Base-by-base conservation (phyloP, 2,329 filamentous ascomycete genomes). In the Pseudogymnoascus sp. region DNA sequence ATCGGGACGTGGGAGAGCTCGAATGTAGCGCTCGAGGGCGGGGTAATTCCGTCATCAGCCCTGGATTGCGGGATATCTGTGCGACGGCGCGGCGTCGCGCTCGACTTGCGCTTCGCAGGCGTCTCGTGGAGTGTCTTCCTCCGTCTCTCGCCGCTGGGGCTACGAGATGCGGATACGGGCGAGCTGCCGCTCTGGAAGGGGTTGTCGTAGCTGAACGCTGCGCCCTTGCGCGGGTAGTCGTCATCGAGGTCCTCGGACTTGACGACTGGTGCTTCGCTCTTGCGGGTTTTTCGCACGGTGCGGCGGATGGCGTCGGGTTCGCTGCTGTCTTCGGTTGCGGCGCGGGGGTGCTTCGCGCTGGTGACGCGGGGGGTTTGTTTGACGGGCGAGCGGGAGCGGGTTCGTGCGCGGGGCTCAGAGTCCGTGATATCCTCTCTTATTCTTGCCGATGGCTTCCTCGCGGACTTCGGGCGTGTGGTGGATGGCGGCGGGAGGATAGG, bases 181-280 rank as follows among this genome's bases (percentile, higher is more conserved):
- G 90, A 88, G 74, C 87, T 89, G 42, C 91, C 89, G 72, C 89
- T 90, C 74, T 97, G 93, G 73, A 97, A 97, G 0, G 93, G 93
- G 71, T 97, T 97, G 62, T 97, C 91, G 69, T 87, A 83, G 1
- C 89, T 91, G 75, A 97, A 97, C 33, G 89, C 87, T 70, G 82
- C 88, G 17, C 64, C 62, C 44, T 68, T 68, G 7, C 69, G 65
- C 26, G 67, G 66, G 38, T 64, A 31, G 13, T 66, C 67, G 8
- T 80, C 78, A 62, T 84, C 77, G 6, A 78, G 75, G 61, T 82
- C 80, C 64, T 89, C 86, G 1, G 74, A 69, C 64, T 78, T 77
- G 1, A 83, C 83, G 9, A 63, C 42, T 11, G 66, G 64, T 0
- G 82, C 80, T 40, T 75, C 77, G 59, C 81, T 82, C 68, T 81